These are phyloP conservation scores for Lactuca saligna DNA, from an alignment of 129 eudicot genomes.

Conservation along the genomic window DNA sequence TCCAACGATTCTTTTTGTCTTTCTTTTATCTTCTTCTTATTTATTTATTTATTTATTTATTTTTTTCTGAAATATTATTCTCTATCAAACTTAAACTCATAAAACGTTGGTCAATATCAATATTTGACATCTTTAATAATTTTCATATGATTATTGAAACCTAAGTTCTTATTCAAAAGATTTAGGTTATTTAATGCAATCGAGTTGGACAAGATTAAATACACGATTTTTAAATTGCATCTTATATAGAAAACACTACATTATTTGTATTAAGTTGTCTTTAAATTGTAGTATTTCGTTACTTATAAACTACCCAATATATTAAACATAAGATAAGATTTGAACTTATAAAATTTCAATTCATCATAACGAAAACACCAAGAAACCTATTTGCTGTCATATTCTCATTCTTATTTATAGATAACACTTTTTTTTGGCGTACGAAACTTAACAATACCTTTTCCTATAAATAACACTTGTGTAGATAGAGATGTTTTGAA, in stretches of 20 bases:
- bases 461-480: constrained; percentile 25
- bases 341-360: background rate
- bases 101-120: background rate
- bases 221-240: too few relatives aligned
- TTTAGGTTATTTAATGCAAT: background rate
- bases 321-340: background rate
- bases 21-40: constrained; percentile 1
- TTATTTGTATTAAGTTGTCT: too few relatives aligned
- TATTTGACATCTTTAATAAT: background rate
- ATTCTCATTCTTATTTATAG: background rate
- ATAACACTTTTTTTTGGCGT: background rate
- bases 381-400: constrained; percentile 1
- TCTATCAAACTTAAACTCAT: background rate
- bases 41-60: background rate
- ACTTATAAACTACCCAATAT: background rate
- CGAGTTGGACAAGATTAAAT: background rate
- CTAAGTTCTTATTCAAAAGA: background rate
- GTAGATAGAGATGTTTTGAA: constrained; percentile 16
- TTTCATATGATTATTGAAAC: background rate
- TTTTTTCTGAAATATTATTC: background rate
- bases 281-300: background rate
- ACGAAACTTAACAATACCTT: background rate
- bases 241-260: too few relatives aligned
- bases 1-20: constrained; percentile 3
- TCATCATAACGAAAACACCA: background rate